Evolutionary conservation across 2,329 filamentous ascomycete species (phyloP), one percentile per base, ranked within the genome.

Genomic region (Akanthomyces uredinophilus): DNA sequence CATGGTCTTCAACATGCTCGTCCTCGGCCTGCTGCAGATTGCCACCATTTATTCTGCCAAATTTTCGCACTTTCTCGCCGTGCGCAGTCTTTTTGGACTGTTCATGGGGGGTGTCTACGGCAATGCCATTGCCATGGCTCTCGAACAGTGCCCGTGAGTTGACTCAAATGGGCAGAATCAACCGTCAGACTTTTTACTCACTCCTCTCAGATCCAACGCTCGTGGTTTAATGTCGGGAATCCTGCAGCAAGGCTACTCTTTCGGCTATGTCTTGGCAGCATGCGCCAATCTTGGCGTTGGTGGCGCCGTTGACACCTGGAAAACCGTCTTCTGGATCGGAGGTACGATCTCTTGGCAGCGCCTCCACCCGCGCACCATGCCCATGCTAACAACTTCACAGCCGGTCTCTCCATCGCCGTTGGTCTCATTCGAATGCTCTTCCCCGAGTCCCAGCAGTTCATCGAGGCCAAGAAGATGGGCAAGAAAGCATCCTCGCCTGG

Each of bases 91-190:
- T 14, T 92, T 92, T 68, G 90, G 90, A 22, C 77, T 92, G 14
- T 90, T 91, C 74, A 92, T 92, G 89, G 90, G 89, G 43, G 90
- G 90, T 67, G 86, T 92, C 14, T 92, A 91, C 72, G 90, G 89
- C 41, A 91, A 91, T 68, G 88, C 89, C 41, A 87, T 90, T 50
- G 88, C 88, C 54, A 92, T 91, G 85, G 88, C 89, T 0, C 78
- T 92, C 10, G 90, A 92, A 70, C 87, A 88, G 68, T 88, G 86
- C 74, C 87, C 86, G 79, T 82, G 76, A 74, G 83, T 77, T 39
- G n/a, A 24, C 20, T n/a, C 14, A 18, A 20, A 27, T 2, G 20
- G 22, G 5, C 29, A 20, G 14, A 4, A 8, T 3, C 44, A n/a
- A 39, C 56, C 24, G 20, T 58, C n/a, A 27, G 22, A 49, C 20